phyloP scores from a whole-genome alignment of 1,284 basidiomycete species.

The Grifola frondosa region DNA sequence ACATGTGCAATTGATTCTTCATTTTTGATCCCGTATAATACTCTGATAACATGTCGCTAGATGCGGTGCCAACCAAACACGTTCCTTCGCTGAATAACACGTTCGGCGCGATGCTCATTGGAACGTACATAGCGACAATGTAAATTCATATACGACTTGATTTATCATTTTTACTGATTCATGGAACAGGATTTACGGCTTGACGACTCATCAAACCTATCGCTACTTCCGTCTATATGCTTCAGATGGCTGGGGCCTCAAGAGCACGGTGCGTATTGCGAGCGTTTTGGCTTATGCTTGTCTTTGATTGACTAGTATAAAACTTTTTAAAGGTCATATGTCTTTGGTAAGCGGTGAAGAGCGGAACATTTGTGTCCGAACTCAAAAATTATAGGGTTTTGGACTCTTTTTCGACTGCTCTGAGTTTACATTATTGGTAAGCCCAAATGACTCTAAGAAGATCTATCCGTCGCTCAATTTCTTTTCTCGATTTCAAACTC shows the following conservation, averaged over 20 bases:
- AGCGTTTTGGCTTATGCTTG: not conserved
- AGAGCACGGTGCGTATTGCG: conserved; percentile 5
- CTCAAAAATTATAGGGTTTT: conserved; percentile 1
- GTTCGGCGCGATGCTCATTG: conserved; percentile 10
- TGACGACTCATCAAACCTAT: conserved; percentile 12
- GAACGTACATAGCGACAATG: conserved; percentile 9
- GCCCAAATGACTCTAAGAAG: not conserved
- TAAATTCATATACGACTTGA: too few species aligned
- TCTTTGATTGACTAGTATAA: not conserved
- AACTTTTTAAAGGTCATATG: not conserved
- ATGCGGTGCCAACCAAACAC: too few species aligned
- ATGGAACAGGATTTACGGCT: conserved; percentile 13
- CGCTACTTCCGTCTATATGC: conserved; percentile 14
- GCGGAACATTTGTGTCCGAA: not conserved
- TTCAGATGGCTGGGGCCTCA: conserved; percentile 2
- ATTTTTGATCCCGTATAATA: too few species aligned
- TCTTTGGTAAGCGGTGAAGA: too few species aligned
- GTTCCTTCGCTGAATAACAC: conserved; percentile 7
- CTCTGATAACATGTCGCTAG: too few species aligned
- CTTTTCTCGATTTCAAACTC: too few species aligned
- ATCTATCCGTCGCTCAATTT: conserved; percentile 6
- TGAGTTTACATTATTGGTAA: too few species aligned
- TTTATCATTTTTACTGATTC: too few species aligned
- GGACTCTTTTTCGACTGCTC: conserved; percentile 2
- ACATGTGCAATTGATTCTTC: too few species aligned